A percentile compares a stretch with the other conserved stretches of the same genome.
These are phyloP conservation scores for Aphanocladium album DNA, from an alignment of 2,329 filamentous ascomycete genomes.

Conservation along the genomic window DNA sequence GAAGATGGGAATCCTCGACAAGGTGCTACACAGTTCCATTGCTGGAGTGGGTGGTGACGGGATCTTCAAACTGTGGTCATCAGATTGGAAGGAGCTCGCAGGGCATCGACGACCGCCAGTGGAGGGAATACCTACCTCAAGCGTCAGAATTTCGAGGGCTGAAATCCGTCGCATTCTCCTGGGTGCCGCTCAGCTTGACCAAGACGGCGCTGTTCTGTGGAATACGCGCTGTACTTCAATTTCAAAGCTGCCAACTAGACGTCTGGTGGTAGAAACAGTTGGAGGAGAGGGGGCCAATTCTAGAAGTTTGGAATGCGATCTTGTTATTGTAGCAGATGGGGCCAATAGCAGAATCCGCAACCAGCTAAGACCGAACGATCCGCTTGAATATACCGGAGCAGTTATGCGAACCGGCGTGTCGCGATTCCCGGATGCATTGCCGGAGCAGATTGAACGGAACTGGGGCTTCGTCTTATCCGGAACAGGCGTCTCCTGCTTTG, in stretches of 20 bases:
- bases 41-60: conserved; percentile 26
- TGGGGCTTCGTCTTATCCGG: conserved; percentile 38
- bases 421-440: conserved; percentile 29
- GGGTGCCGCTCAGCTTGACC: conserved; percentile 18
- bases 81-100: conserved; percentile 30
- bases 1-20: conserved; percentile 35
- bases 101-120: conserved; percentile 26
- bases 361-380: conserved; percentile 33
- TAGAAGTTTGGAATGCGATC: conserved; percentile 29
- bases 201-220: conserved; percentile 23
- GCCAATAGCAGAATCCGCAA: conserved; percentile 36
- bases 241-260: conserved; percentile 18
- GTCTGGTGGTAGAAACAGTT: conserved; percentile 19
- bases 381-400: conserved; percentile 34
- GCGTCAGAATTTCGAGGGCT: conserved; percentile 33
- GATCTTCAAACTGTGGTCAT: conserved; percentile 36
- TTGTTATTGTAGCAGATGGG: conserved; percentile 43
- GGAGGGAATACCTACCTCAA: conserved; percentile 29
- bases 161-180: conserved; percentile 31
- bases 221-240: conserved; percentile 22
- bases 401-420: conserved; percentile 35
- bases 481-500: conserved; percentile 37
- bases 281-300: conserved; percentile 1
- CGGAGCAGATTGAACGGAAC: conserved; percentile 28
- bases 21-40: conserved; percentile 26